These are phyloP conservation scores for Dioszegia crocea DNA, from an alignment of 768 basidiomycete genomes.

Conservation along the genomic window DNA sequence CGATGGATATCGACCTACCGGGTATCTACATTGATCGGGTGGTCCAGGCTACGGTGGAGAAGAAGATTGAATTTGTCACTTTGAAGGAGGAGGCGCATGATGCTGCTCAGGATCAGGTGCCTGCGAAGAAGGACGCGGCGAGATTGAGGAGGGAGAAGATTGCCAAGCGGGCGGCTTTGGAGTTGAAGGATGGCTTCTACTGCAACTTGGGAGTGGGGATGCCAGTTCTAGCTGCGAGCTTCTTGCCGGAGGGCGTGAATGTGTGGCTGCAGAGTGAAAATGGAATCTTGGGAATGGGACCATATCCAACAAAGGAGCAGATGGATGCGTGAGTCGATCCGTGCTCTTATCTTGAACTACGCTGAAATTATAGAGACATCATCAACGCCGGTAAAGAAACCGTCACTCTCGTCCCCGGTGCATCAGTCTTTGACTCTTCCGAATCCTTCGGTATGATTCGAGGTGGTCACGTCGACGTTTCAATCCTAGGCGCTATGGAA, in stretches of 20 bases:
- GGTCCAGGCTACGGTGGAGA: constrained; percentile 41
- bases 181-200: constrained; percentile 48
- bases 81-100: constrained; percentile 23
- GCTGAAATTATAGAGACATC: constrained; percentile 31
- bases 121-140: constrained; percentile 20
- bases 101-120: constrained; percentile 2
- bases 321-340: constrained; percentile 46
- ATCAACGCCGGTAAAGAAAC: constrained; percentile 49
- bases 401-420: constrained; percentile 84
- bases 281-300: constrained; percentile 52
- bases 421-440: constrained; percentile 84
- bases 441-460: constrained; percentile 98
- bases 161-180: constrained; percentile 42
- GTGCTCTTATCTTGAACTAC: background rate
- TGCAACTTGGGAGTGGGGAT: constrained; percentile 53
- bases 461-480: constrained; percentile 88
- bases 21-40: constrained; percentile 48
- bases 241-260: constrained; percentile 48
- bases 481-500: constrained; percentile 87
- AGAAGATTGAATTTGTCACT: constrained; percentile 45
- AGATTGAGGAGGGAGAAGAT: constrained; percentile 33
- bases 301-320: constrained; percentile 50
- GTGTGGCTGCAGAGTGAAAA: constrained; percentile 53
- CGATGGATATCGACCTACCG: constrained; percentile 45
- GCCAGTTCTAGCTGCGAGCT: constrained; percentile 51